phyloP scores from a whole-genome alignment of 2,329 filamentous ascomycete species.

The Emergomyces orientalis region DNA sequence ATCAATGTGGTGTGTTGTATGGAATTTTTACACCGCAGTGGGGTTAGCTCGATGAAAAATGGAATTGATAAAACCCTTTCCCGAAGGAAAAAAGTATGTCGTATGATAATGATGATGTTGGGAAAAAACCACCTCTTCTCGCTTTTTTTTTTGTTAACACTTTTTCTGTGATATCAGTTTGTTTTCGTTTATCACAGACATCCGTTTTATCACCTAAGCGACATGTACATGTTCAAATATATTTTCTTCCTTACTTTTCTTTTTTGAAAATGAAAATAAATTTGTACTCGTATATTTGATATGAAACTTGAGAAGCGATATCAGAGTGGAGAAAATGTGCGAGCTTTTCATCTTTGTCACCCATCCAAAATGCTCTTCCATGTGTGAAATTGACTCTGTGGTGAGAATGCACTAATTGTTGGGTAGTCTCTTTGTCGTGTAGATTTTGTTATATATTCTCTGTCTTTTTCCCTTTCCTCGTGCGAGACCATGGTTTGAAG shows the following conservation, averaged over 20 bases:
- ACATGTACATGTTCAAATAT: background rate
- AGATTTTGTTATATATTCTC: background rate
- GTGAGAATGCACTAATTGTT: background rate
- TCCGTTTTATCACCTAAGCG: background rate
- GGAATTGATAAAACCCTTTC: background rate
- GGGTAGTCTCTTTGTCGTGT: background rate
- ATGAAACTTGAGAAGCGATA: background rate
- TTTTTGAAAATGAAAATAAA: background rate
- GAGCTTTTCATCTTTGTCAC: background rate
- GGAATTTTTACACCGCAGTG: background rate
- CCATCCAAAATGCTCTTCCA: no score
- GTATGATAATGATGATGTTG: background rate
- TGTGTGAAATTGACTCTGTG: background rate
- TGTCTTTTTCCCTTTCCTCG: no score
- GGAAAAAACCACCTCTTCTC: background rate
- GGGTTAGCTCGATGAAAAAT: background rate
- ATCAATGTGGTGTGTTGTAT: background rate
- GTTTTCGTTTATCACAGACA: background rate
- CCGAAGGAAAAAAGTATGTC: background rate
- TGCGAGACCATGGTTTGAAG: no score
- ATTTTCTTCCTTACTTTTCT: background rate
- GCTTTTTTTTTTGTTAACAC: background rate
- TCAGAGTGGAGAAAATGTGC: background rate
- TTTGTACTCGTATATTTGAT: background rate
- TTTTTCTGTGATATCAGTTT: background rate